Percentiles rank a stretch among this genome's conserved stretches.
phyloP scores from a whole-genome alignment of 352 stramenopile species.

The Pythium chondricola region DNA sequence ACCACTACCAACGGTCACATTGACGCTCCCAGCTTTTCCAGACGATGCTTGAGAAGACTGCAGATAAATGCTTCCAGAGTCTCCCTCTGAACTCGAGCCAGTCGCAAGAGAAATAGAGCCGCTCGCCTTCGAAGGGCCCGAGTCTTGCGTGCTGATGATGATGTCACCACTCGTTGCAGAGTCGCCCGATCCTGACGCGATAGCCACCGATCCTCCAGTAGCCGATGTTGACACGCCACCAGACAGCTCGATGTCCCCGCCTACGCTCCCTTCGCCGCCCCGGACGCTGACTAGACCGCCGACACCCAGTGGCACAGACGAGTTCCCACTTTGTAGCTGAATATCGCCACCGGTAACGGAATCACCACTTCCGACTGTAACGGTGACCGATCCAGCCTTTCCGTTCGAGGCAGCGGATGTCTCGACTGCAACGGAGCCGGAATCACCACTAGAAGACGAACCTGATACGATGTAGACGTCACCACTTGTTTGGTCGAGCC shows the following conservation, averaged over 20 bases:
- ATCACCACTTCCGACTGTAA: slow-evolving; percentile 12
- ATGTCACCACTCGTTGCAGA: slow-evolving; percentile 23
- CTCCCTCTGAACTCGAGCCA: slow-evolving; percentile 13
- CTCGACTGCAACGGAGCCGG: slow-evolving; percentile 13
- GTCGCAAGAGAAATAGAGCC: slow-evolving; percentile 22
- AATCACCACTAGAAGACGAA: slow-evolving; percentile 17
- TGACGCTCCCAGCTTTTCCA: slow-evolving; percentile 20
- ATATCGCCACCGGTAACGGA: slow-evolving; percentile 12
- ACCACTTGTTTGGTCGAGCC: slow-evolving; percentile 16
- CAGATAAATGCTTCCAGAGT: slow-evolving; percentile 22
- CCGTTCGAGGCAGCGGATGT: slow-evolving; percentile 17
- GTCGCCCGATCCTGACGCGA: slow-evolving; percentile 10
- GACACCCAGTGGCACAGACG: not conserved
- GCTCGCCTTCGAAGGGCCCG: slow-evolving; percentile 16
- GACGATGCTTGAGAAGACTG: slow-evolving; percentile 13
- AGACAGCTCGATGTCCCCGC: not conserved
- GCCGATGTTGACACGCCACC: not conserved
- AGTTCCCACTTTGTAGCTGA: not conserved
- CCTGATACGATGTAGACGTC: slow-evolving; percentile 20
- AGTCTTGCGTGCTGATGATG: slow-evolving; percentile 17
- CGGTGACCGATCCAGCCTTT: slow-evolving; percentile 19
- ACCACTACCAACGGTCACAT: slow-evolving; percentile 19
- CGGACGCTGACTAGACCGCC: not conserved
- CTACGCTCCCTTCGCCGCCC: not conserved
- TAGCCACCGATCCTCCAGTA: slow-evolving; percentile 14